Conservation (phyloP, 169 alveolate genomes). For the Plasmodium knowlesi region DNA sequence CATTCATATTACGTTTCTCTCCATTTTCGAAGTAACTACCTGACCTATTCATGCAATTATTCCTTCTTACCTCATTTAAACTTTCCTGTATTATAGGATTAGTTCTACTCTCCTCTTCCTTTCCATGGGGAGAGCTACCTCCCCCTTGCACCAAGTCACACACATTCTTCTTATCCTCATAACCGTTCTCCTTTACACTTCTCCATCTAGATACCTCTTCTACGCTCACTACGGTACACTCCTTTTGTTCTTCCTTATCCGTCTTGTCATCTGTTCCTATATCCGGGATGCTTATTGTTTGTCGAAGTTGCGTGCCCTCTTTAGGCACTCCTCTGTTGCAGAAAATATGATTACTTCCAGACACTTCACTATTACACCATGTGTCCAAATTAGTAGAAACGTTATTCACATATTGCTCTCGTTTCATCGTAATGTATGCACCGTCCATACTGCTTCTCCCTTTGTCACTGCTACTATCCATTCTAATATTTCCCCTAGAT, state of each 20-base stretch:
- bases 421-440: background rate
- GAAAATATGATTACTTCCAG: background rate
- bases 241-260: background rate
- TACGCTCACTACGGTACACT: background rate
- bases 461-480: background rate
- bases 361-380: background rate
- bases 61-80: background rate
- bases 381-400: background rate
- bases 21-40: background rate
- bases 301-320: background rate
- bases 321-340: background rate
- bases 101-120: background rate
- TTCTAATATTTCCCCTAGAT: background rate
- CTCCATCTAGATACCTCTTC: background rate
- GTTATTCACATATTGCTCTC: background rate
- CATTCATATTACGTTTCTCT: background rate
- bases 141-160: background rate
- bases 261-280: background rate
- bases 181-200: background rate
- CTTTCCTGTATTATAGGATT: background rate
- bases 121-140: background rate
- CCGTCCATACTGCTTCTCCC: background rate
- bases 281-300: background rate
- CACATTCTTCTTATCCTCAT: background rate
- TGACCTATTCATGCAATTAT: background rate